A percentile compares a stretch with the other conserved stretches of the same genome.
Evolutionary conservation across 148 eudicot genomes (phyloP).

Genomic region (Chenopodium suecicum): DNA sequence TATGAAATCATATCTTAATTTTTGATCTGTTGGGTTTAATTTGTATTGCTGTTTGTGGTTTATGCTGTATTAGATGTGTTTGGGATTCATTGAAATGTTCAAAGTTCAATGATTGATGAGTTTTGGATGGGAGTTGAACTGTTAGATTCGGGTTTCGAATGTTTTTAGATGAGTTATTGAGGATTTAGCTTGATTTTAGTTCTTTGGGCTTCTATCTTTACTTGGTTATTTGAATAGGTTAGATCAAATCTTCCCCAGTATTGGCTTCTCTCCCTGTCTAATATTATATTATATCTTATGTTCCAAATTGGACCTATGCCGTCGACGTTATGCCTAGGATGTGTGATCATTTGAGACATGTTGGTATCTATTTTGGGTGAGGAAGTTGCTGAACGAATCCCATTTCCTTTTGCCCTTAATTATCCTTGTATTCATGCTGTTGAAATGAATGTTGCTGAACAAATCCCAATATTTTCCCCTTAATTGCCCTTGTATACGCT

Average conservation of each 20-base stretch:
- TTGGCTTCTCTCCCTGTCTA: no score
- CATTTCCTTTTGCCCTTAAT: background rate
- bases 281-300: background rate
- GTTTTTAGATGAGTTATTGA: background rate
- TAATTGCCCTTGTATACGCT: background rate
- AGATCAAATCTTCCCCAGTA: background rate
- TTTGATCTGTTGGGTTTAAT: constrained; percentile 3
- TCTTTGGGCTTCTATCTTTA: no score
- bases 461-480: no score
- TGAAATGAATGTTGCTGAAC: background rate
- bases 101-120: background rate
- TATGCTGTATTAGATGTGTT: background rate
- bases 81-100: no score
- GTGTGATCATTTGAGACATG: background rate
- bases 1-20: background rate
- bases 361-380: background rate
- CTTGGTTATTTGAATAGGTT: background rate
- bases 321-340: background rate
- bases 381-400: background rate
- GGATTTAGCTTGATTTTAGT: background rate
- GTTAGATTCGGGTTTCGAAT: background rate
- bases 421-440: background rate
- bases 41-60: background rate
- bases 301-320: background rate
- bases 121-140: background rate